Conservation (phyloP, 2,329 filamentous ascomycete species). For the Colletotrichum caudatum region DNA sequence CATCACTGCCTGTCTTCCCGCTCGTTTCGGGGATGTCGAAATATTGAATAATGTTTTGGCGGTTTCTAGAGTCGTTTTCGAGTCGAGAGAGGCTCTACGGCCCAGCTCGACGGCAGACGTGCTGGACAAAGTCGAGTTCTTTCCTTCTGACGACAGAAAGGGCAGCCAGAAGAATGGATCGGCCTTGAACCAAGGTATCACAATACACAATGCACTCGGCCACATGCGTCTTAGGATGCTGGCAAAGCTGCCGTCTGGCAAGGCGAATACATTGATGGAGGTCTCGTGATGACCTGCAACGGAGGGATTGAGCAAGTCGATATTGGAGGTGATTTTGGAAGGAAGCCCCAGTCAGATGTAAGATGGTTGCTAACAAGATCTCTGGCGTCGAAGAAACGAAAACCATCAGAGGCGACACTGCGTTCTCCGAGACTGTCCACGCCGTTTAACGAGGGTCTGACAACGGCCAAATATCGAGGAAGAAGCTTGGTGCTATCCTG, state of each 20-base stretch:
- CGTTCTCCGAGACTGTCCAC: not conserved
- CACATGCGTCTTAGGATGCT: too few species aligned
- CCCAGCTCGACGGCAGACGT: not conserved
- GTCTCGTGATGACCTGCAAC: not conserved
- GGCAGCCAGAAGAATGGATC: not conserved
- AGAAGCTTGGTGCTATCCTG: not conserved
- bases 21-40: not conserved
- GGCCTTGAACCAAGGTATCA: not conserved
- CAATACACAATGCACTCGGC: not conserved
- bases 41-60: too few species aligned
- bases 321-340: not conserved
- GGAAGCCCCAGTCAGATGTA: fast-evolving
- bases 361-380: not conserved
- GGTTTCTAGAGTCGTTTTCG: not conserved
- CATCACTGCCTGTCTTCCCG: too few species aligned
- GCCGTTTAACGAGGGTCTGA: not conserved
- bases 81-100: fast-evolving
- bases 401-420: not conserved
- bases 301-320: not conserved
- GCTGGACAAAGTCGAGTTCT: not conserved
- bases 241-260: not conserved
- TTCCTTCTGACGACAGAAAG: not conserved
- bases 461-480: not conserved
- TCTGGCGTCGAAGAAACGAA: not conserved
- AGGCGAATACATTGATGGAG: not conserved